Base-by-base conservation (phyloP, 345 rosid species). In the Pelargonium nanum region DNA sequence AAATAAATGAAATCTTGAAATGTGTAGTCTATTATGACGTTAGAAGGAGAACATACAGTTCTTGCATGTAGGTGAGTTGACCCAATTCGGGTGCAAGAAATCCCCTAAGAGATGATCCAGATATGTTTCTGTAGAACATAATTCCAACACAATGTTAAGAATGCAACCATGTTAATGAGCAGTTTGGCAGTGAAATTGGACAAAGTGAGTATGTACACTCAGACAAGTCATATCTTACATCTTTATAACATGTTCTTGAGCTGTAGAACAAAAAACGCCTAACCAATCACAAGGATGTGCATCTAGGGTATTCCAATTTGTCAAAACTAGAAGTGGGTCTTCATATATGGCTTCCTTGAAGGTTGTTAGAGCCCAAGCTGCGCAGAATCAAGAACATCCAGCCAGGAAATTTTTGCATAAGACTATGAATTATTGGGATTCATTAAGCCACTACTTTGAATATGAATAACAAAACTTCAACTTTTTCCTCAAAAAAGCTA, bases 261-360 rank as follows among this genome's bases (percentile, higher is more conserved):
- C 60, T 17, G 24, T 56, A 21, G 83, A 75, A 68, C 97, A 94
- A 48, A 65, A 59, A 72, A 94, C 30, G 67, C 96, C 96, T 21
- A 60, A 53, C 99, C 97, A 94, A 63, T 69, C 78, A 72, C 99
- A 94, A 57, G 95, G 97, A 90, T 86, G 83, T 61, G 81, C 82
- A 77, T 81, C 86, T 56, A 84, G 76, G 58, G 76, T 73, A 76
- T 90, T 82, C 97, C 97, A 94, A 71, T 77, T 85, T 55, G 95
- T 81, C 70, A 88, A 76, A 74, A 85, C 85, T 72, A 74, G 58
- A 56, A 60, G 72, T 22, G 97, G 99, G 78, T 94, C 99, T 65
- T 90, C 97, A 68, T 74, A 86, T 67, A 88, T 79, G 48, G 85
- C 89, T 78, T 90, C 95, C 82, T 85, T 90, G 74, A 94, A 88